Base-by-base conservation (phyloP, 805 yeast genomes). In the Ogataea sp. region DNA sequence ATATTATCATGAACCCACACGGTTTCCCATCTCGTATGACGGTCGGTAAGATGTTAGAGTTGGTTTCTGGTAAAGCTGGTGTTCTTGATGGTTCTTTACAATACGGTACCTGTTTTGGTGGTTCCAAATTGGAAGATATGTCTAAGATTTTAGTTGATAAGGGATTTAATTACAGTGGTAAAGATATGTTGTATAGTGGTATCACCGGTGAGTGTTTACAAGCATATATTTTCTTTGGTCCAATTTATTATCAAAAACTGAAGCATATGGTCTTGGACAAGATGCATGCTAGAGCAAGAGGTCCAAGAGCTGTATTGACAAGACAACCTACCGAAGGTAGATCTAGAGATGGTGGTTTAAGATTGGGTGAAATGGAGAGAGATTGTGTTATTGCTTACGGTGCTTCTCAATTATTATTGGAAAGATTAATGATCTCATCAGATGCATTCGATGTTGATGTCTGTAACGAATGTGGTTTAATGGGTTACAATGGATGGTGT, bases 21-120 rank as follows among this genome's bases (percentile, higher is more conserved):
- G 98, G 97, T 68, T 93, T 90, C 81, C 98, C 98, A 46, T 90
- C 97, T 27, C 95, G 98, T 75, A 93, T 93, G 98, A 93, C 98
- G 30, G 97, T 93, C 16, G 98, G 98, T 43, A 93, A 93, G 64
- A 90, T 93, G 97, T 78, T 93, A 49, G 98, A 93, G 62, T 71
- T 90, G 45, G 83, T 93, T 20, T 83, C 96, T 25, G 98, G 98
- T 50, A 93, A 93, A 58, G 98, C 97, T 0, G 98, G 98, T 59
- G 97, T 93, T 30, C 64, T 93, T 50, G 83, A 86, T 51, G 98
- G 98, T 3, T 56, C 84, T 2, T 67, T 93, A 43, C 95, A 93
- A 59, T 93, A 93, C 52, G 98, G 98, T 53, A 93, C 98, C 1
- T 93, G 97, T 67, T 93, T 93, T 58, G 98, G 98, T 35, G 98